These are phyloP conservation scores for Globisporangium radiosum DNA, from an alignment of 352 stramenopile species.

Conservation along the genomic window DNA sequence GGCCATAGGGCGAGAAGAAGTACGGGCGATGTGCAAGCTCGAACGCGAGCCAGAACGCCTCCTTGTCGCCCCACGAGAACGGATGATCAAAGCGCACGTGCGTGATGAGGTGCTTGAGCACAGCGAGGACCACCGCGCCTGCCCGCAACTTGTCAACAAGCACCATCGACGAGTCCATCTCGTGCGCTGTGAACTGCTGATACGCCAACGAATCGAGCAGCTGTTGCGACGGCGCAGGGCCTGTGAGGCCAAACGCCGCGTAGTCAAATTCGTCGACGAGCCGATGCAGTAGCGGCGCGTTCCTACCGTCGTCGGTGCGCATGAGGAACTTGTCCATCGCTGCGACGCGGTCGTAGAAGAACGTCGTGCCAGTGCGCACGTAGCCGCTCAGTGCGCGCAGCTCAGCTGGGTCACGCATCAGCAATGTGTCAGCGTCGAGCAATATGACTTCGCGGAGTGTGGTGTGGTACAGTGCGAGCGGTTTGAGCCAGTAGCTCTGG, in stretches of 20 bases:
- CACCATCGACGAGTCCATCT: constrained; percentile 57
- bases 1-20: constrained; percentile 44
- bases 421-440: constrained; percentile 43
- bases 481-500: constrained; percentile 59
- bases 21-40: constrained; percentile 44
- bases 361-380: constrained; percentile 37
- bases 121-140: constrained; percentile 21
- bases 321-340: constrained; percentile 45
- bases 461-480: constrained; percentile 41
- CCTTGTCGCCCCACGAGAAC: constrained; percentile 48
- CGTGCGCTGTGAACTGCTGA: constrained; percentile 35
- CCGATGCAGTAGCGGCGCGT: constrained; percentile 33
- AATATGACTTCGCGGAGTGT: constrained; percentile 36
- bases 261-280: constrained; percentile 55
- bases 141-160: constrained; percentile 21
- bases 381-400: constrained; percentile 35
- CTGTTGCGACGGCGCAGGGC: constrained; percentile 23
- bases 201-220: constrained; percentile 39
- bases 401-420: constrained; percentile 32
- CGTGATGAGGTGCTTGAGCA: constrained; percentile 34
- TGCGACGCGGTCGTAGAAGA: constrained; percentile 62
- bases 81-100: constrained; percentile 19
- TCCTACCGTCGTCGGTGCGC: constrained; percentile 1
- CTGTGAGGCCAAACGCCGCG: constrained; percentile 27
- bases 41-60: constrained; percentile 42